Conservation (phyloP, 108 stramenopile genomes). For the Thalassiosira profunda region DNA sequence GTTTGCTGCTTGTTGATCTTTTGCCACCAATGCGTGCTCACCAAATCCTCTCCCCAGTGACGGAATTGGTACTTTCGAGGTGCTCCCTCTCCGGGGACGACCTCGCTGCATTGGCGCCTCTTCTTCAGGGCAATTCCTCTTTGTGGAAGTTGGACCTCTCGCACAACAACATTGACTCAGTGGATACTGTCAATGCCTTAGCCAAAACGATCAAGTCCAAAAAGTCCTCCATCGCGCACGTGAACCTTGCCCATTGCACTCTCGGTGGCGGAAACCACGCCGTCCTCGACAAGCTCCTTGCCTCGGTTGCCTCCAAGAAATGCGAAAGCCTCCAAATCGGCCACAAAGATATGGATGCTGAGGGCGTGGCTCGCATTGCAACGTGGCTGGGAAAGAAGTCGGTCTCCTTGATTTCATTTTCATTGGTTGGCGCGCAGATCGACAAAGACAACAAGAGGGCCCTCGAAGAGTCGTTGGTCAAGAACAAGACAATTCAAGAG, state of each 20-base stretch:
- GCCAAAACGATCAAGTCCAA: constrained; percentile 2
- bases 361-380: not conserved
- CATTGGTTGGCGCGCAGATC: not conserved
- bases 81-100: not conserved
- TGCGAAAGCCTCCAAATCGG: not conserved
- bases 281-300: not conserved
- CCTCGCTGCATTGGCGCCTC: not conserved
- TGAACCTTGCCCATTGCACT: not conserved
- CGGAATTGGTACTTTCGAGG: not conserved
- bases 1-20: no score
- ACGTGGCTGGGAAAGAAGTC: not conserved
- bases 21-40: no score
- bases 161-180: not conserved
- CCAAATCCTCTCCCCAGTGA: no score
- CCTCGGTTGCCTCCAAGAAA: not conserved
- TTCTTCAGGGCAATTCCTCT: not conserved
- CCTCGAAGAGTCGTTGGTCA: not conserved
- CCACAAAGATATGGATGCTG: not conserved
- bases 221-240: not conserved
- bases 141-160: not conserved
- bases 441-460: not conserved
- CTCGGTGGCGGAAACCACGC: not conserved
- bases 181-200: not conserved
- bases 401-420: constrained; percentile 1
- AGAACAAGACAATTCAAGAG: not conserved